Evolutionary conservation across 1,284 basidiomycete genomes (phyloP).

Genomic region (Peniophora sp.): DNA sequence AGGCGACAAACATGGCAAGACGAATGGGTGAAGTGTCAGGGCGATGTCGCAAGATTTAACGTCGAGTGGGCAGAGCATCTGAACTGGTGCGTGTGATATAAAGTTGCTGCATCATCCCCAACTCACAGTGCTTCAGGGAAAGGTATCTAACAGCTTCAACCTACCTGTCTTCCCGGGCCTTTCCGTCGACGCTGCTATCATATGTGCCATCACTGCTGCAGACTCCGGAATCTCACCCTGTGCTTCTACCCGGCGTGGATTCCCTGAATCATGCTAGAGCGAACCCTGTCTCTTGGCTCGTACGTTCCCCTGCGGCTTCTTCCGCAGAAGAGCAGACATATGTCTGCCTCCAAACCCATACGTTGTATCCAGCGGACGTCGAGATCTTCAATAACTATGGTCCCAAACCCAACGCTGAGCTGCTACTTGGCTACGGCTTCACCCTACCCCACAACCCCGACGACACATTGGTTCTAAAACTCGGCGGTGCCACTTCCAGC

Average conservation of each 20-base stretch:
- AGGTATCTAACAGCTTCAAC: slow-evolving; percentile 64
- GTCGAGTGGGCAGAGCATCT: slow-evolving; percentile 40
- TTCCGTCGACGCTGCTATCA: slow-evolving; percentile 75
- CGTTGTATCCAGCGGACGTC: slow-evolving; percentile 26
- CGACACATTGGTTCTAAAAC: slow-evolving; percentile 74
- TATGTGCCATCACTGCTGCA: slow-evolving; percentile 42
- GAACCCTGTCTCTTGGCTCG: slow-evolving; percentile 71
- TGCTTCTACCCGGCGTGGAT: slow-evolving; percentile 83
- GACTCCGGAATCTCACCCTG: slow-evolving; percentile 52
- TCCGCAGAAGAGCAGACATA: slow-evolving; percentile 18
- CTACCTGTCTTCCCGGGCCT: slow-evolving; percentile 80
- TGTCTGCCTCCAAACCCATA: slow-evolving; percentile 40
- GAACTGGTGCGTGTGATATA: slow-evolving; percentile 49
- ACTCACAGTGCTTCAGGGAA: slow-evolving; percentile 46
- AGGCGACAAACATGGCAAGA: slow-evolving; percentile 42
- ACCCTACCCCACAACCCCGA: slow-evolving; percentile 70
- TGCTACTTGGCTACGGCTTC: slow-evolving; percentile 87
- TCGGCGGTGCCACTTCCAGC: slow-evolving; percentile 50
- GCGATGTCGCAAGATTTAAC: slow-evolving; percentile 28
- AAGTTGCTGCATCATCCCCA: not conserved
- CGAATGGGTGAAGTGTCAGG: slow-evolving; percentile 51
- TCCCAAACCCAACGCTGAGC: slow-evolving; percentile 77
- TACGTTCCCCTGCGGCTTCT: slow-evolving; percentile 65
- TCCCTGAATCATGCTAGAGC: slow-evolving; percentile 73
- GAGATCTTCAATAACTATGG: slow-evolving; percentile 91